Evolutionary conservation across 169 alveolate genomes (phyloP), one percentile per base, ranked within the genome.

Genomic region (Eimeria tenella): DNA sequence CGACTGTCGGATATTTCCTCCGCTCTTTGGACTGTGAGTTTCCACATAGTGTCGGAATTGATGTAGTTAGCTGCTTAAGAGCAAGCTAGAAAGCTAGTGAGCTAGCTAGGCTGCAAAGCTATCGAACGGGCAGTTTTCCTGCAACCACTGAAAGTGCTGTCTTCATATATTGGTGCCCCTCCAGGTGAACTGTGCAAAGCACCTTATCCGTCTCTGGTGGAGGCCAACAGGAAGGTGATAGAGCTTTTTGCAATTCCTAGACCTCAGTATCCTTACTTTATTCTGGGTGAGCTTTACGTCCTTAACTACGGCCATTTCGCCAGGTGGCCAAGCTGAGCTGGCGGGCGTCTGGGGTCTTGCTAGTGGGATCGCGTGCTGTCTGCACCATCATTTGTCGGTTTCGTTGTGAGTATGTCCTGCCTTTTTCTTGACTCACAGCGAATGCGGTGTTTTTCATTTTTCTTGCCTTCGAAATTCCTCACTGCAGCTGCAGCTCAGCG

Each of bases 171-270:
- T 25, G 56, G 23, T 6, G 13, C 5, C 62, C 11, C n/a, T 74
- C 25, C 96, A 84, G 98, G 99, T 95, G 99, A 98, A 82, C 93
- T 98, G 73, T 98, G 99, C 97, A 97, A 97, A 74, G 95, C 96
- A 25, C 96, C 98, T 1, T 97, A 97, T 77, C 99, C 99, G 65
- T 90, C 97, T 13, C 93, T 96, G 50, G 95, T 98, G 55, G 94
- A 77, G 71, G 93, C 96, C 17, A 97, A 96, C 60, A 15, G 91
- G 19, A 96, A 93, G 93, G 96, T 53, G 77, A 94, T 97, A 52
- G 98, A 97, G 81, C 96, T 98, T 86, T 93, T 97, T 75, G 98
- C 96, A 74, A 97, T 98, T 11, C 98, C 98, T 21, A 96, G 98
- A 25, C 99, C 98, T 8, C 89, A 95, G 5, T 94, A 95, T n/a